These are phyloP conservation scores for Bisporella sp. DNA, from an alignment of 2,329 filamentous ascomycete genomes.

Conservation along the genomic window DNA sequence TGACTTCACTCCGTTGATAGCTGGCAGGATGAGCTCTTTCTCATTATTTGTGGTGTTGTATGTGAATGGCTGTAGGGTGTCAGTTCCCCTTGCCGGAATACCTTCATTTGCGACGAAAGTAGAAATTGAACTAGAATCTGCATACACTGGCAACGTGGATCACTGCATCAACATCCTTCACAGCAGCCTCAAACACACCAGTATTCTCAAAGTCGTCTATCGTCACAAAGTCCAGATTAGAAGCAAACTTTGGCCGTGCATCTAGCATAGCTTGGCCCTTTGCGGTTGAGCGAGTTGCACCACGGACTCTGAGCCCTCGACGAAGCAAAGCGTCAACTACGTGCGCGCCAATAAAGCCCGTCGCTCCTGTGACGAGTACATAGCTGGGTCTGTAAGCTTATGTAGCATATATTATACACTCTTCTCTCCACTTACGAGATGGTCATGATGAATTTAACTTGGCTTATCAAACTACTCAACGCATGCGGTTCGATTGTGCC, in stretches of 20 bases:
- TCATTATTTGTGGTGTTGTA: conserved; percentile 25
- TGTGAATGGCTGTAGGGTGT: conserved; percentile 55
- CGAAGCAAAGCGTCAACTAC: conserved; percentile 39
- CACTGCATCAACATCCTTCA: conserved; percentile 56
- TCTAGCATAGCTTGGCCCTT: conserved; percentile 36
- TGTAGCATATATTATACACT: too few species aligned
- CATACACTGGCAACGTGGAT: too few species aligned
- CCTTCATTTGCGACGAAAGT: too few species aligned
- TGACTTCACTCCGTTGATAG: conserved; percentile 43
- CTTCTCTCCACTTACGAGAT: too few species aligned
- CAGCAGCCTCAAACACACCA: conserved; percentile 57
- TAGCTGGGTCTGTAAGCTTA: too few species aligned
- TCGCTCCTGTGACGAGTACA: conserved; percentile 29
- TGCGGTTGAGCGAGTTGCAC: conserved; percentile 37
- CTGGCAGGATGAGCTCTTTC: conserved; percentile 41
- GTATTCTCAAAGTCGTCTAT: conserved; percentile 64
- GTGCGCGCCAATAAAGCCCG: conserved; percentile 45
- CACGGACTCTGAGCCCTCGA: conserved; percentile 30
- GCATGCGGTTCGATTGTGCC: too few species aligned
- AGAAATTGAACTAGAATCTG: too few species aligned
- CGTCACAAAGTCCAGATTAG: conserved; percentile 35
- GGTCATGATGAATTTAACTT: too few species aligned
- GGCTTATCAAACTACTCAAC: too few species aligned
- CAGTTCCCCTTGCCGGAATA: conserved; percentile 38
- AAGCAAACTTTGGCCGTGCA: conserved; percentile 29